phyloP scores from a whole-genome alignment of 2,329 filamentous ascomycete species.

The Paraphaeosphaeria sporulosa region DNA sequence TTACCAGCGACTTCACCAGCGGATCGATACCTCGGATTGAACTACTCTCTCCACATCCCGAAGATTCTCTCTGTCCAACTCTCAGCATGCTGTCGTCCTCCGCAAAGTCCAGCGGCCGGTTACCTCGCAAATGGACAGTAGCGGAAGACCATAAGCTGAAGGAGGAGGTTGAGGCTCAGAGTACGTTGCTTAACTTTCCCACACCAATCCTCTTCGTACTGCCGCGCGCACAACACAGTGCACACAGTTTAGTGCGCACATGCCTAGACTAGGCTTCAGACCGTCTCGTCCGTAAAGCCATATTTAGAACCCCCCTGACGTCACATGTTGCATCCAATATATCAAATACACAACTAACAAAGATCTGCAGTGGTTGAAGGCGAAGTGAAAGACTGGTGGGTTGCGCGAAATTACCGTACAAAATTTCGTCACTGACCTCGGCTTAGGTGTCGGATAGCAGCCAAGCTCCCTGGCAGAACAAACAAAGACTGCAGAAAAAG shows the following conservation, averaged over 20 bases:
- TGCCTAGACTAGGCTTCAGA: not conserved
- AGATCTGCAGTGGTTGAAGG: constrained; percentile 19
- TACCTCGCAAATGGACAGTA: constrained; percentile 39
- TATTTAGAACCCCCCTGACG: not conserved
- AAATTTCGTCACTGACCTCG: not conserved
- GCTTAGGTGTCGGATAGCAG: constrained; percentile 46
- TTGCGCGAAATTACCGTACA: not conserved
- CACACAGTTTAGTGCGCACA: not conserved
- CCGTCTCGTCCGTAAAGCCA: not conserved
- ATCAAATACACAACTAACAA: not conserved
- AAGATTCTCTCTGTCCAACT: not conserved
- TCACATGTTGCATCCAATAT: not conserved
- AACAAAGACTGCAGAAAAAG: constrained; percentile 57
- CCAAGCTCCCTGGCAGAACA: constrained; percentile 48
- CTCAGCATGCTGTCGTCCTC: constrained; percentile 14
- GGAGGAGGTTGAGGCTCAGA: constrained; percentile 34
- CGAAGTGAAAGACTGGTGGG: constrained; percentile 39
- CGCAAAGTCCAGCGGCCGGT: constrained; percentile 27
- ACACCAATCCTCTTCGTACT: not conserved
- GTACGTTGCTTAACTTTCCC: constrained; percentile 13
- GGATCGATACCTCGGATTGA: not conserved
- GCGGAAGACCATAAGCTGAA: constrained; percentile 34
- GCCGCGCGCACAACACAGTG: not conserved
- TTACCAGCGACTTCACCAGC: not conserved
- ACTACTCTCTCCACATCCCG: not conserved